Evolutionary conservation across 495 filamentous ascomycete genomes (phyloP), one percentile per base, ranked within the genome.

Genomic region (Podospora anserina): DNA sequence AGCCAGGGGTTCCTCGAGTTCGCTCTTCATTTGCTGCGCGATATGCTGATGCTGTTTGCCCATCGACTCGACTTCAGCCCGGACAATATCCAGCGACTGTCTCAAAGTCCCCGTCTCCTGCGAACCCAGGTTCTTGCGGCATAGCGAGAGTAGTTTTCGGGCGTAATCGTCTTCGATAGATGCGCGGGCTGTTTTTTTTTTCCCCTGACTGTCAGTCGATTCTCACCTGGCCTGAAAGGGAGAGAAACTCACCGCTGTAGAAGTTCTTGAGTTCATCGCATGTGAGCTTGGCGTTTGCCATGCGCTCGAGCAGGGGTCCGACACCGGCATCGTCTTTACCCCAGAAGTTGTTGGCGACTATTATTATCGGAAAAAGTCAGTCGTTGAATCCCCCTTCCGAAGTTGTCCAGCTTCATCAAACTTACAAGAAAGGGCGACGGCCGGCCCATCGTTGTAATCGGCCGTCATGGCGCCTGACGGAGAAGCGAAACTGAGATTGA

Each of bases 271-370:
- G 79, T 78, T 99, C 96, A 75, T 99, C 96, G 78, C 91, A 95
- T 13, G 96, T 97, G 69, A 90, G 85, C 83, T 99, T 99, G 39
- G 96, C 91, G 83, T 89, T 90, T 77, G 94, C 92, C 92, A 99
- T 96, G 75, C 96, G 94, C 76, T 96, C 92, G 56, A 99, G 86
- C 79, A 99, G 87, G 65, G 96, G 96, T 58, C 85, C 84, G 71
- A 98, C 91, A 71, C 96, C 96, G 55, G 96, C 96, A 83, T 99
- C 96, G 78, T 99, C 93, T 84, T 94, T 97, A 69, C 96, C 96
- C 96, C 96, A 99, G 81, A 99, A 99, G 78, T 99, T 98, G 82
- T 98, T 98, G 74, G 96, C 93, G 80, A 98, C 93, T 97, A 61
- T 34, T 34, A 57, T 32, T 32, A 32, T 32, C 26, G 66, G 70